Conservation (phyloP, 2,329 filamentous ascomycete genomes). For the Fusarium ramigenum region DNA sequence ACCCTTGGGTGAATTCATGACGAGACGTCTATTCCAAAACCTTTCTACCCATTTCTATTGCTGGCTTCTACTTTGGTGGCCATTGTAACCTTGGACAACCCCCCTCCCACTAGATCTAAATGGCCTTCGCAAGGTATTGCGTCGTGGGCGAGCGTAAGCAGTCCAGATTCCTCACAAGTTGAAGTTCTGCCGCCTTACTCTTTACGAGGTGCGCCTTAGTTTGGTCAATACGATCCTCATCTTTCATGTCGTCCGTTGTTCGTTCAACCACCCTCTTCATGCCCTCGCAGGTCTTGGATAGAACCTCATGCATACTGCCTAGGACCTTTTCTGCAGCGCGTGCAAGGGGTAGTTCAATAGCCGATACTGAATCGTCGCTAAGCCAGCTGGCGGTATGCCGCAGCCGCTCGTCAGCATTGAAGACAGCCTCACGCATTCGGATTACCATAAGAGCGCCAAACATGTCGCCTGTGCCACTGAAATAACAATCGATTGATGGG, state of each 20-base stretch:
- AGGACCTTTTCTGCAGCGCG: constrained; percentile 86
- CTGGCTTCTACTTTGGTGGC: constrained; percentile 17
- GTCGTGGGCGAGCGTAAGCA: constrained; percentile 73
- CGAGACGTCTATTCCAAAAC: neutral
- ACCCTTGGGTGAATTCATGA: neutral
- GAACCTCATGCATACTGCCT: constrained; percentile 89
- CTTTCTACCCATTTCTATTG: constrained; percentile 32
- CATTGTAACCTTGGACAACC: neutral
- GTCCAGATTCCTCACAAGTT: constrained; percentile 78
- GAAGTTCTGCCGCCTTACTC: constrained; percentile 89
- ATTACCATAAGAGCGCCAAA: constrained; percentile 92
- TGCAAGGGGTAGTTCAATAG: constrained; percentile 81
- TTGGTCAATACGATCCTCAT: constrained; percentile 57
- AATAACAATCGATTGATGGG: constrained; percentile 90
- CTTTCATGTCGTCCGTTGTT: constrained; percentile 53
- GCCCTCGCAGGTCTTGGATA: constrained; percentile 73
- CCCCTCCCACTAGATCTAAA: constrained; percentile 46
- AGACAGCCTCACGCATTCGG: constrained; percentile 84
- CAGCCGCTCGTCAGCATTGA: constrained; percentile 54
- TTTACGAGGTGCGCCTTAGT: constrained; percentile 72
- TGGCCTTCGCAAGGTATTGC: constrained; percentile 66
- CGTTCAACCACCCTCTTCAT: constrained; percentile 63
- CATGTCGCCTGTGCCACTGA: constrained; percentile 98
- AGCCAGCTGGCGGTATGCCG: constrained; percentile 73
- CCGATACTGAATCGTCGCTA: constrained; percentile 74